phyloP scores from a whole-genome alignment of 2,329 filamentous ascomycete genomes.

The Stemphylium lycopersici region DNA sequence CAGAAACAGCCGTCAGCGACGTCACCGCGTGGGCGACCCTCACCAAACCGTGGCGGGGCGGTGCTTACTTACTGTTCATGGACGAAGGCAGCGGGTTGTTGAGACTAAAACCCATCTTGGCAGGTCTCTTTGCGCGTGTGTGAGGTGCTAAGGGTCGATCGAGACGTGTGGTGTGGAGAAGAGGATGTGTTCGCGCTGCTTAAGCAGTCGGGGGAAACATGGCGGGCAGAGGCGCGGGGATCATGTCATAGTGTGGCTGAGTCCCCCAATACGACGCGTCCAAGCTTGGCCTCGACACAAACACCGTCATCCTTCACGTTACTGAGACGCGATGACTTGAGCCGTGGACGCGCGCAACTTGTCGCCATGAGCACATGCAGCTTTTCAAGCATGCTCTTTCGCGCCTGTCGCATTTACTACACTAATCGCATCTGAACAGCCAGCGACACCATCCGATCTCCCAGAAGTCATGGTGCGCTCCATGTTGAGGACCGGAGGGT shows the following conservation, averaged over 20 bases:
- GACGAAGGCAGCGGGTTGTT: constrained; percentile 62
- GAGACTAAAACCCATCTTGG: constrained; percentile 54
- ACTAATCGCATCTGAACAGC: too few species aligned
- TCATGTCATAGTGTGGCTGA: constrained; percentile 18
- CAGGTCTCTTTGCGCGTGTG: neutral
- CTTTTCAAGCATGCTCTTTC: too few species aligned
- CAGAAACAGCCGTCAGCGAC: constrained; percentile 40
- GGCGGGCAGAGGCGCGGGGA: constrained; percentile 7
- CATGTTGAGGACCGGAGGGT: too few species aligned
- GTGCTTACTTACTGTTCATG: constrained; percentile 55
- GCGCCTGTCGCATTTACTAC: too few species aligned
- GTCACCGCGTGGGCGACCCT: constrained; percentile 27
- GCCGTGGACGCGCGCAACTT: too few species aligned
- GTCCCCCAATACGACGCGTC: constrained; percentile 10
- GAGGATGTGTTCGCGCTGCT: constrained; percentile 3
- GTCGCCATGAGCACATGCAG: too few species aligned
- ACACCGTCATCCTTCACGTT: too few species aligned
- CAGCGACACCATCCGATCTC: too few species aligned
- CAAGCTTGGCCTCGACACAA: neutral
- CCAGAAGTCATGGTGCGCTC: too few species aligned
- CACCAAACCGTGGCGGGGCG: neutral
- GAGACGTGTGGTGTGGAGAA: neutral
- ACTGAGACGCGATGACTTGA: too few species aligned
- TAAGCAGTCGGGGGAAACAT: constrained; percentile 4
- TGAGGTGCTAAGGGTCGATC: neutral